These are phyloP conservation scores for Phycomyces blakesleeanus DNA, from an alignment of 192 early-diverging fungal genomes.

Conservation along the genomic window DNA sequence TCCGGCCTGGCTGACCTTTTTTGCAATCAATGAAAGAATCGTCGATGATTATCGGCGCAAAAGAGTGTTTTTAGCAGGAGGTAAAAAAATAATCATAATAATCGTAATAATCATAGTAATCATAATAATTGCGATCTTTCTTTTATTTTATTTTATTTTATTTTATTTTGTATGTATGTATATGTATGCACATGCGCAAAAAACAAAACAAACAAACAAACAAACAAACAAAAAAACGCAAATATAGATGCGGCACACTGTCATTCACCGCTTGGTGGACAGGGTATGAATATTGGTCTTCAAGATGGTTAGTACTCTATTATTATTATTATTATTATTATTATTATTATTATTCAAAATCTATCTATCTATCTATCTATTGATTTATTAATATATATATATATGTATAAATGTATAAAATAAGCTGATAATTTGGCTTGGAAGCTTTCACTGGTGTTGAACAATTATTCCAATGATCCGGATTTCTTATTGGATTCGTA, in stretches of 20 bases:
- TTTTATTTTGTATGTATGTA: too few species aligned
- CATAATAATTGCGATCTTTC: too few species aligned
- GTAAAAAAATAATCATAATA: too few species aligned
- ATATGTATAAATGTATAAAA: neutral
- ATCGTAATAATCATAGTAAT: too few species aligned
- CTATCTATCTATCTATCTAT: too few species aligned
- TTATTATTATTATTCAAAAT: neutral
- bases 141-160: too few species aligned
- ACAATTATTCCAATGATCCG: constrained; percentile 17
- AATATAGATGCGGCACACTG: constrained; percentile 40
- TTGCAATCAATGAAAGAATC: constrained; percentile 33
- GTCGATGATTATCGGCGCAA: constrained; percentile 30
- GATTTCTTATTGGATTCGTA: constrained; percentile 37
- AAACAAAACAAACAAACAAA: too few species aligned
- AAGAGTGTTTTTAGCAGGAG: constrained; percentile 32
- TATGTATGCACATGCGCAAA: too few species aligned
- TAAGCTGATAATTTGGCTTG: constrained; percentile 43
- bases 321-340: neutral
- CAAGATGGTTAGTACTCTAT: constrained; percentile 42
- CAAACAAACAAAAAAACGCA: too few species aligned
- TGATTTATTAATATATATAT: too few species aligned
- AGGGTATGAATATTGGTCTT: constrained; percentile 45
- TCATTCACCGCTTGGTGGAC: constrained; percentile 34
- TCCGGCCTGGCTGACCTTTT: constrained; percentile 22
- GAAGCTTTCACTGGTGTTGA: constrained; percentile 44